Conservation (phyloP, 2,329 filamentous ascomycete genomes). For the Dactylonectria estremocensis region DNA sequence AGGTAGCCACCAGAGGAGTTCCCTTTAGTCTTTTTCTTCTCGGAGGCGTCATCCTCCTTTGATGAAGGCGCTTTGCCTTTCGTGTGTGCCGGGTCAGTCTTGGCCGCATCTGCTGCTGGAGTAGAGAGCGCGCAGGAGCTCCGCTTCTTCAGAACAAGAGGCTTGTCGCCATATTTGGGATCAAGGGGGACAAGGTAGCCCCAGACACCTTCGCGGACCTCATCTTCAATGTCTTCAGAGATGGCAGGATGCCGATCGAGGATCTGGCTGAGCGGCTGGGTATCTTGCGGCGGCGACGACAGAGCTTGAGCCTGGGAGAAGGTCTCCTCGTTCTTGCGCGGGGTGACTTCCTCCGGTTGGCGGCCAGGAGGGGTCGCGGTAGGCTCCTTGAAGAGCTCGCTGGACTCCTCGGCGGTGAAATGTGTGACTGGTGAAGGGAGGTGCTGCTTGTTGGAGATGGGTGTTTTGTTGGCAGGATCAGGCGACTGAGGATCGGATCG, state of each 20-base stretch:
- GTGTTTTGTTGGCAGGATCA: slow-evolving; percentile 67
- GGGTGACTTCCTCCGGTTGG: slow-evolving; percentile 68
- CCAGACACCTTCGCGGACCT: slow-evolving; percentile 90
- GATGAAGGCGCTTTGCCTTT: slow-evolving; percentile 64
- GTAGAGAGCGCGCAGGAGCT: slow-evolving; percentile 76
- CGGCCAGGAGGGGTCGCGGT: slow-evolving; percentile 79
- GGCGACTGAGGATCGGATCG: slow-evolving; percentile 81
- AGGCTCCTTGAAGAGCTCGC: slow-evolving; percentile 74
- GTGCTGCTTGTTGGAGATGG: slow-evolving; percentile 75
- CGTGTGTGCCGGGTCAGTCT: slow-evolving; percentile 58
- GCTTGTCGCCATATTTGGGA: slow-evolving; percentile 76
- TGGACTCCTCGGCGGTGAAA: slow-evolving; percentile 69
- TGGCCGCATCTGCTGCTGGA: slow-evolving; percentile 54
- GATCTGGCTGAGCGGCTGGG: slow-evolving; percentile 77
- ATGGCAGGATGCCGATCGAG: slow-evolving; percentile 79
- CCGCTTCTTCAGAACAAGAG: slow-evolving; percentile 80
- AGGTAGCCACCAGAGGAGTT: slow-evolving; percentile 86
- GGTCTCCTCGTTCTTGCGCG: slow-evolving; percentile 66
- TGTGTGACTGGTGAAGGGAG: slow-evolving; percentile 88
- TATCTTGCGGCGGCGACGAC: slow-evolving; percentile 76
- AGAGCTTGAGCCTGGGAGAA: slow-evolving; percentile 62
- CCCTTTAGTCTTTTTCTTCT: slow-evolving; percentile 73
- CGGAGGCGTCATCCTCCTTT: slow-evolving; percentile 73
- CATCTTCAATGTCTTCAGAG: slow-evolving; percentile 87
- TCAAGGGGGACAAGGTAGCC: slow-evolving; percentile 92